Evolutionary conservation across 805 yeast species (phyloP).

Genomic region (Blastobotrys parvus): DNA sequence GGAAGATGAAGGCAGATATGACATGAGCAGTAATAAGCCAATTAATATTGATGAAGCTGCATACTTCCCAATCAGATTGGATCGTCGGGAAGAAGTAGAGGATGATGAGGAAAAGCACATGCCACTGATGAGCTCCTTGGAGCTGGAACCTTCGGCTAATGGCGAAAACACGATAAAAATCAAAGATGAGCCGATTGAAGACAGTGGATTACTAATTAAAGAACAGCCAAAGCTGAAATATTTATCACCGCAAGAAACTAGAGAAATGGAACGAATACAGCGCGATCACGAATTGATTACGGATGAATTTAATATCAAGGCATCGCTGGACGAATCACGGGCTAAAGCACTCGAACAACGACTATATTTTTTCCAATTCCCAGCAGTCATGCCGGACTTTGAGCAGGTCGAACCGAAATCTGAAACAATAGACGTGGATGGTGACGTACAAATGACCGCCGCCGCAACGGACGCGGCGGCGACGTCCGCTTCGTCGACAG

Average conservation of each 20-base stretch:
- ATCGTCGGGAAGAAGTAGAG: slow-evolving; percentile 9
- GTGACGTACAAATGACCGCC: slow-evolving; percentile 10
- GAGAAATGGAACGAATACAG: slow-evolving; percentile 10
- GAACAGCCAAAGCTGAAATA: slow-evolving; percentile 2
- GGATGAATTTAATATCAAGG: slow-evolving; percentile 12
- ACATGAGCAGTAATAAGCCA: slow-evolving; percentile 12
- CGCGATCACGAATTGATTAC: slow-evolving; percentile 14
- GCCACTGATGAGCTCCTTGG: neutral
- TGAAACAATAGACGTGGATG: slow-evolving; percentile 7
- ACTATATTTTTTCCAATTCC: slow-evolving; percentile 40
- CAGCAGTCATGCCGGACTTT: slow-evolving; percentile 38
- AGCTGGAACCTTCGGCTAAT: neutral
- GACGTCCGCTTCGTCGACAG: neutral
- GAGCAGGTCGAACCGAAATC: slow-evolving; percentile 4
- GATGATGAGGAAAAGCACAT: slow-evolving; percentile 9
- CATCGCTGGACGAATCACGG: slow-evolving; percentile 3
- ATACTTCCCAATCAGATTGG: slow-evolving; percentile 21
- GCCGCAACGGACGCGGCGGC: slow-evolving; percentile 4
- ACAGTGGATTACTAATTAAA: slow-evolving; percentile 1
- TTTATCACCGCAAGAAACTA: slow-evolving; percentile 7
- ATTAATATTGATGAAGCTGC: slow-evolving; percentile 14
- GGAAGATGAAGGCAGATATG: slow-evolving; percentile 13
- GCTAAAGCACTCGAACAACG: slow-evolving; percentile 20
- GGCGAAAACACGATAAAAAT: slow-evolving; percentile 1
- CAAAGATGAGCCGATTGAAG: slow-evolving; percentile 3